Evolutionary conservation across 2,329 filamentous ascomycete species (phyloP).

Genomic region (Pyrenophora teres): DNA sequence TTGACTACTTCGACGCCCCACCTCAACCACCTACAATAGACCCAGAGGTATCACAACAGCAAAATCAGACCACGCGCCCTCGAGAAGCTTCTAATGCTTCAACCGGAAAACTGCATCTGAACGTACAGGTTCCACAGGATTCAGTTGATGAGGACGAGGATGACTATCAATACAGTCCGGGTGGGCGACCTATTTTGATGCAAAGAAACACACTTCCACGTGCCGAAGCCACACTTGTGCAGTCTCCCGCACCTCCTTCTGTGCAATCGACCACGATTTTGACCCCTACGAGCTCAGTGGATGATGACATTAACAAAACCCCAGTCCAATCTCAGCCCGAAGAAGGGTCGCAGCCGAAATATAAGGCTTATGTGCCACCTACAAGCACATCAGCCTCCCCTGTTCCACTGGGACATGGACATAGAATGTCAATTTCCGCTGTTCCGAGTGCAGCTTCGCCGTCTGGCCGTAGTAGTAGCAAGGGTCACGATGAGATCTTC

Average conservation of each 20-base stretch:
- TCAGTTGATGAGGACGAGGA: constrained; percentile 28
- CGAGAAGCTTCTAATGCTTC: constrained; percentile 13
- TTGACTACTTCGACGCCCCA: constrained; percentile 49
- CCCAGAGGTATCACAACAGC: constrained; percentile 3
- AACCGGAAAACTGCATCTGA: constrained; percentile 21
- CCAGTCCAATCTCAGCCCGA: constrained; percentile 41
- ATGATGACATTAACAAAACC: constrained; percentile 38
- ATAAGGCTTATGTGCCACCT: constrained; percentile 44
- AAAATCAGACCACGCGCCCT: constrained; percentile 1
- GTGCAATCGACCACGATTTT: constrained; percentile 37
- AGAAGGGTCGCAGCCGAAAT: constrained; percentile 28
- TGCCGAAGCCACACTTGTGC: constrained; percentile 13
- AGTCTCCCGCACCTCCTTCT: constrained; percentile 26
- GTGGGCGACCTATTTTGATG: constrained; percentile 56
- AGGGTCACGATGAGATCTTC: constrained; percentile 44
- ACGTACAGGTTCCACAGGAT: constrained; percentile 21
- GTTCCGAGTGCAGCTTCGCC: constrained; percentile 13
- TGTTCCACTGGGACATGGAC: constrained; percentile 24
- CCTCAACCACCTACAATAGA: constrained; percentile 19
- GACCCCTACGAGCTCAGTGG: constrained; percentile 44
- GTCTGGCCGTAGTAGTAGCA: constrained; percentile 15
- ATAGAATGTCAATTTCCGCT: constrained; percentile 29
- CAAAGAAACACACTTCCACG: constrained; percentile 23
- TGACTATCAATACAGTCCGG: constrained; percentile 56
- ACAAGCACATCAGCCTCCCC: constrained; percentile 13